Percentiles rank a stretch among this genome's conserved stretches.
Evolutionary conservation across 2,329 filamentous ascomycete genomes (phyloP).

Genomic region (Hysterium pulicare): DNA sequence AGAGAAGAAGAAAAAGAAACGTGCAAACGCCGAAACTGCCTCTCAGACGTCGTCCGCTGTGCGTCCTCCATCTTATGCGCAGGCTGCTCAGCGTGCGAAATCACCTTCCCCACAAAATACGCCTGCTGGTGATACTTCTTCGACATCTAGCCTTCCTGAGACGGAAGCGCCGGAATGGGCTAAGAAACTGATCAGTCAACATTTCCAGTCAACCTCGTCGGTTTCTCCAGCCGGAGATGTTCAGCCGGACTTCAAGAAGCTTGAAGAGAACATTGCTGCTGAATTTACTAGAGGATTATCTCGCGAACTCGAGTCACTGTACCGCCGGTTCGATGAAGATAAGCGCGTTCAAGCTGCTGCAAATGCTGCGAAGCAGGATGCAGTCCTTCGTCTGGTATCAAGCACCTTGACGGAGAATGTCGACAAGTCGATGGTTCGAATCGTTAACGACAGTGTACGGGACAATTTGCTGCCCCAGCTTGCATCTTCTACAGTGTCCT

Average conservation of each 20-base stretch:
- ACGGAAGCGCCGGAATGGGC: conserved; percentile 35
- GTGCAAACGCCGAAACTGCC: conserved; percentile 44
- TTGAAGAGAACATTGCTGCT: conserved; percentile 46
- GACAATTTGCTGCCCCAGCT: conserved; percentile 73
- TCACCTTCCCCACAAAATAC: conserved; percentile 25
- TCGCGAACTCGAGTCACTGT: conserved; percentile 54
- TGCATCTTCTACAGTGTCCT: conserved; percentile 62
- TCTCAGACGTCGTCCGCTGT: conserved; percentile 41
- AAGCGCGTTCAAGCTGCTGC: conserved; percentile 61
- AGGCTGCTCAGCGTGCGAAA: conserved; percentile 37
- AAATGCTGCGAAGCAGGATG: conserved; percentile 64
- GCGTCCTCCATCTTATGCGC: conserved; percentile 39
- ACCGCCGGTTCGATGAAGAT: conserved; percentile 66
- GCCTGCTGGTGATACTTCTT: conserved; percentile 12
- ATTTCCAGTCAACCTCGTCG: conserved; percentile 16
- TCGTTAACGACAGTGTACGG: conserved; percentile 74
- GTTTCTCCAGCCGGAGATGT: conserved; percentile 13
- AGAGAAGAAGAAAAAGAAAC: conserved; percentile 67
- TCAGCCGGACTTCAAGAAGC: conserved; percentile 51
- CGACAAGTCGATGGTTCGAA: conserved; percentile 71
- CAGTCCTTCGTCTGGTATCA: conserved; percentile 65
- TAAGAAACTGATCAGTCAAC: conserved; percentile 31
- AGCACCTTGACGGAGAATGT: conserved; percentile 68
- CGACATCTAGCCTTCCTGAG: conserved; percentile 16
- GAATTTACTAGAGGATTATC: conserved; percentile 46